Conservation (phyloP, 768 basidiomycete species). For the Boletus vinaceobasis region DNA sequence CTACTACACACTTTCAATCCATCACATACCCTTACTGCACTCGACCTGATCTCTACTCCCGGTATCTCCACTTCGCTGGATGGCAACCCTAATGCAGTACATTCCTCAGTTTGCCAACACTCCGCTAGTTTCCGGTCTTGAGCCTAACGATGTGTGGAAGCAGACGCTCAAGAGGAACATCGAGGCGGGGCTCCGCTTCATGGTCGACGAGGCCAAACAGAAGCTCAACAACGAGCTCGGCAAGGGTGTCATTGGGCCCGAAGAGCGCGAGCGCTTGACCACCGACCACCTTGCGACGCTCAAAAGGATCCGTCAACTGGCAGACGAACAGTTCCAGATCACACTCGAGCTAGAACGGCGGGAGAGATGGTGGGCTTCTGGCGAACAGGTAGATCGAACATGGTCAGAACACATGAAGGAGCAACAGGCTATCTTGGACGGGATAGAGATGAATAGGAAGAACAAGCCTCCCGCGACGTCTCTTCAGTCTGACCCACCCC, state of each 20-base stretch:
- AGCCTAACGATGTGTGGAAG: slow-evolving; percentile 60
- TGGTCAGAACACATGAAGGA: slow-evolving; percentile 35
- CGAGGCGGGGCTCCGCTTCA: slow-evolving; percentile 38
- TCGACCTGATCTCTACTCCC: slow-evolving; percentile 2
- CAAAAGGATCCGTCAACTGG: slow-evolving; percentile 42
- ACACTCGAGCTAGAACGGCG: slow-evolving; percentile 48
- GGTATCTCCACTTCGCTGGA: slow-evolving; percentile 11
- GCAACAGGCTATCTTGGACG: slow-evolving; percentile 47
- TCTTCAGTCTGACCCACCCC: too few species aligned
- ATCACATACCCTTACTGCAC: not conserved
- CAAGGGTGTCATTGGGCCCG: slow-evolving; percentile 34
- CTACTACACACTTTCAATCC: not conserved
- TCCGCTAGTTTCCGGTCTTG: slow-evolving; percentile 28
- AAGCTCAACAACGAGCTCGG: slow-evolving; percentile 51
- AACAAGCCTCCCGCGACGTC: too few species aligned
- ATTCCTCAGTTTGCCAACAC: slow-evolving; percentile 9
- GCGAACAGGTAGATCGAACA: slow-evolving; percentile 31
- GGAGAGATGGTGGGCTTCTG: slow-evolving; percentile 48
- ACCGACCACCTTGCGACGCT: slow-evolving; percentile 41
- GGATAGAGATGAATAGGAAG: slow-evolving; percentile 22
- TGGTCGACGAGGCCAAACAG: slow-evolving; percentile 61
- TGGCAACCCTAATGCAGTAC: slow-evolving; percentile 24
- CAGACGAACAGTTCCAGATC: slow-evolving; percentile 43
- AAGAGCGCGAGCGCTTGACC: slow-evolving; percentile 35
- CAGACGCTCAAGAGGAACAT: slow-evolving; percentile 45